Evolutionary conservation across 192 early-diverging fungal species (phyloP).

Genomic region (Kappamyces sp.): DNA sequence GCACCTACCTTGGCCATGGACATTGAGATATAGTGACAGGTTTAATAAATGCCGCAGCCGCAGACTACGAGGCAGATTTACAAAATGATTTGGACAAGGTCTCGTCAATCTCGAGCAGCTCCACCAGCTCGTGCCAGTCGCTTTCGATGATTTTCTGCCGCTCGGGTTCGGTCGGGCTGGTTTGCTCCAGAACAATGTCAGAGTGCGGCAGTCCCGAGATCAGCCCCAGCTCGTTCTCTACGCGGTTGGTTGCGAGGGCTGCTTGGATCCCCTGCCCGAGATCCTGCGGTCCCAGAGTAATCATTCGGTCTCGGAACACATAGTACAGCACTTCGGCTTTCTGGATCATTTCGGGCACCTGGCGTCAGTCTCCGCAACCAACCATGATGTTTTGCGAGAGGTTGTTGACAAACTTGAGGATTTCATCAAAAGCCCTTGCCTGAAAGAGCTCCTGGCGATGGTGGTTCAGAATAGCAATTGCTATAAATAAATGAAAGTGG

Average conservation of each 20-base stretch:
- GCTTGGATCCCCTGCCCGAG: background rate
- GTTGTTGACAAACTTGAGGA: conserved; percentile 86
- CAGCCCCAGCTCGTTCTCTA: background rate
- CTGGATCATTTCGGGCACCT: conserved; percentile 67
- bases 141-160: background rate
- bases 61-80: conserved; percentile 25
- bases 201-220: background rate
- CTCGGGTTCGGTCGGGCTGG: background rate
- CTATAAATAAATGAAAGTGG: conserved; percentile 90
- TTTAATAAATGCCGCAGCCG: background rate
- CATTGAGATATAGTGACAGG: conserved; percentile 8
- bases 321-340: conserved; percentile 69
- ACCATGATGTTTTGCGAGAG: conserved; percentile 68
- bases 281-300: conserved; percentile 3
- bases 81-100: conserved; percentile 31
- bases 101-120: conserved; percentile 20
- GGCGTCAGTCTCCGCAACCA: conserved; percentile 2
- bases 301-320: conserved; percentile 31
- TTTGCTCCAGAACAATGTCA: conserved; percentile 8
- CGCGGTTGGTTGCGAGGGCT: background rate
- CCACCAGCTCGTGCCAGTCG: conserved; percentile 28
- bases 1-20: conserved; percentile 11
- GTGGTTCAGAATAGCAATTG: conserved; percentile 89
- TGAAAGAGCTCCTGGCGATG: conserved; percentile 74
- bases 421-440: conserved; percentile 82